A percentile compares a stretch with the other conserved stretches of the same genome.
Conservation (phyloP, 2,329 filamentous ascomycete species). For the Exophiala calicioides region DNA sequence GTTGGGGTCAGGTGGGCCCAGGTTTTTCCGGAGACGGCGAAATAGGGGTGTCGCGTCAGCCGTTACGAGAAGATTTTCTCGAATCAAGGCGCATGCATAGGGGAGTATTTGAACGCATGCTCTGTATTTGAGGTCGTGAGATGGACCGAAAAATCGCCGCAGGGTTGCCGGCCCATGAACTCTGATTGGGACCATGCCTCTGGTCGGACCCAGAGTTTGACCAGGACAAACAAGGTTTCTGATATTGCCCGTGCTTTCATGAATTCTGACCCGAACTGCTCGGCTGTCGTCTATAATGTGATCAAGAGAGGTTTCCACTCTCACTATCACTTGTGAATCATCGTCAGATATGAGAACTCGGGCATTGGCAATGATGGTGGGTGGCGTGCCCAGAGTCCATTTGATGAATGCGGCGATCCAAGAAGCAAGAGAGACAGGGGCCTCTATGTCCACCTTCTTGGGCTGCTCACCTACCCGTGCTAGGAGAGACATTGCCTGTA, state of each 20-base stretch:
- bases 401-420: conserved; percentile 2
- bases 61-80: not conserved
- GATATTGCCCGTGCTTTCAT: not conserved
- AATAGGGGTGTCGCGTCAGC: too few species aligned
- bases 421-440: not conserved
- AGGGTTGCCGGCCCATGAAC: not conserved
- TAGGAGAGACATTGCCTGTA: not conserved
- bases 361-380: not conserved
- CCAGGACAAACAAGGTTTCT: not conserved
- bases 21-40: not conserved
- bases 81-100: not conserved
- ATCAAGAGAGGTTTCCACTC: too few species aligned
- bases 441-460: not conserved
- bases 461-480: conserved; percentile 1
- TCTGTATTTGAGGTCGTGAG: not conserved
- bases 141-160: not conserved
- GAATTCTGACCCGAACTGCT: not conserved
- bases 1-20: not conserved
- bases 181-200: not conserved
- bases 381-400: not conserved
- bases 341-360: not conserved
- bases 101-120: not conserved
- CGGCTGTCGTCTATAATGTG: not conserved
- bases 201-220: not conserved
- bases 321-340: not conserved